Percentiles rank a stretch among this genome's conserved stretches.
Evolutionary conservation across 2,329 filamentous ascomycete species (phyloP).

Genomic region (Endocalyx cinctus): DNA sequence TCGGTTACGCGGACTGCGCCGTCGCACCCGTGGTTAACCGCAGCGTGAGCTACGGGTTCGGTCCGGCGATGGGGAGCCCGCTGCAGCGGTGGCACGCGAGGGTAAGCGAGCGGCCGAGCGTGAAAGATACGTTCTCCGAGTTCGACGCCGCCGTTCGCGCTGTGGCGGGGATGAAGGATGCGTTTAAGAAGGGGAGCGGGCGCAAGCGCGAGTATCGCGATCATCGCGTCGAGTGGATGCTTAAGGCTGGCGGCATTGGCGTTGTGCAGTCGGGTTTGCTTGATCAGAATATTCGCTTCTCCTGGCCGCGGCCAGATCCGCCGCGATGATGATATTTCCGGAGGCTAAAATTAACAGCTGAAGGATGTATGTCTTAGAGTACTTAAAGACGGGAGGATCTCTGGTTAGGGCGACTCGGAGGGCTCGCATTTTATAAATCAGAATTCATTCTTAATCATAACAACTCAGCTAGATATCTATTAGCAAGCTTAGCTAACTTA

Average conservation of each 20-base stretch:
- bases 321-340: not conserved
- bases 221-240: conserved; percentile 1
- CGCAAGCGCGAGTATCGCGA: conserved; percentile 1
- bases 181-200: not conserved
- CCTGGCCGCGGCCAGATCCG: not conserved
- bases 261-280: conserved; percentile 1
- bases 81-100: not conserved
- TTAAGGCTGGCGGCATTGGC: not conserved
- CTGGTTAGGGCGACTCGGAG: too few relatives aligned
- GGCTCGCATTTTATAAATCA: too few relatives aligned
- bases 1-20: not conserved
- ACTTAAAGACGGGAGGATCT: too few relatives aligned
- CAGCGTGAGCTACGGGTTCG: not conserved
- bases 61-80: not conserved
- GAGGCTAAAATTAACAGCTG: too few relatives aligned
- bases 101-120: not conserved
- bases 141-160: not conserved
- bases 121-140: not conserved
- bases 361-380: too few relatives aligned
- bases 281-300: not conserved
- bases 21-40: not conserved
- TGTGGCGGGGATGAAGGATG: not conserved
- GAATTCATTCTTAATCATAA: too few relatives aligned
- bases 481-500: too few relatives aligned
- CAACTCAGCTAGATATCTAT: too few relatives aligned